phyloP scores from a whole-genome alignment of 2,329 filamentous ascomycete species.

The Claviceps citrina region DNA sequence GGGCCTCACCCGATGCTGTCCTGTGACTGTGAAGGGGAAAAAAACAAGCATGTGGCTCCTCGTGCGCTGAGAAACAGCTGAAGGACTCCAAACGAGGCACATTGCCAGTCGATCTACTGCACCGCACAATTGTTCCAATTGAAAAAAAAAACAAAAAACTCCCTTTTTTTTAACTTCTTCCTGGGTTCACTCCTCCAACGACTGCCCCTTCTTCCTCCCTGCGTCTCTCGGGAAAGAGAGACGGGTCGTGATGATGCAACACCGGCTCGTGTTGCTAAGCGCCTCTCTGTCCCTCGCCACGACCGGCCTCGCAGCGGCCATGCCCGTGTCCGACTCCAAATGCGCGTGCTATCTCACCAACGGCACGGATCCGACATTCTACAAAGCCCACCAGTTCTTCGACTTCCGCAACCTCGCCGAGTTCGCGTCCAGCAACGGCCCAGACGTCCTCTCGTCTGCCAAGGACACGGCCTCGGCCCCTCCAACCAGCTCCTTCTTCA shows the following conservation, averaged over 20 bases:
- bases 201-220: no score
- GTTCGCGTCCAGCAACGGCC: slow-evolving; percentile 19
- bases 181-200: no score
- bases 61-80: no score
- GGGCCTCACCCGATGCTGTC: no score
- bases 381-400: slow-evolving; percentile 31
- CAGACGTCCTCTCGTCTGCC: slow-evolving; percentile 16
- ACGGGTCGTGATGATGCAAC: background rate
- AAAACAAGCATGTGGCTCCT: no score
- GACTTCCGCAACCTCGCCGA: slow-evolving; percentile 30
- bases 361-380: slow-evolving; percentile 27
- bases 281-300: background rate
- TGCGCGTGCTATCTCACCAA: slow-evolving; percentile 36
- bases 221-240: background rate
- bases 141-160: no score
- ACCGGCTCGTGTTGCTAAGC: background rate
- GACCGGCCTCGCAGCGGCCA: background rate
- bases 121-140: no score
- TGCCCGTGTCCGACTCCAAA: slow-evolving; percentile 14
- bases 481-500: slow-evolving; percentile 24
- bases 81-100: no score
- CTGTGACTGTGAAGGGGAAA: no score
- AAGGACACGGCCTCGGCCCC: slow-evolving; percentile 13
- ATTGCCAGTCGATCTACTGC: no score
- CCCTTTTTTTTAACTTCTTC: no score